Conservation (phyloP, 1,284 basidiomycete species). For the Puccinia brachypodii region DNA sequence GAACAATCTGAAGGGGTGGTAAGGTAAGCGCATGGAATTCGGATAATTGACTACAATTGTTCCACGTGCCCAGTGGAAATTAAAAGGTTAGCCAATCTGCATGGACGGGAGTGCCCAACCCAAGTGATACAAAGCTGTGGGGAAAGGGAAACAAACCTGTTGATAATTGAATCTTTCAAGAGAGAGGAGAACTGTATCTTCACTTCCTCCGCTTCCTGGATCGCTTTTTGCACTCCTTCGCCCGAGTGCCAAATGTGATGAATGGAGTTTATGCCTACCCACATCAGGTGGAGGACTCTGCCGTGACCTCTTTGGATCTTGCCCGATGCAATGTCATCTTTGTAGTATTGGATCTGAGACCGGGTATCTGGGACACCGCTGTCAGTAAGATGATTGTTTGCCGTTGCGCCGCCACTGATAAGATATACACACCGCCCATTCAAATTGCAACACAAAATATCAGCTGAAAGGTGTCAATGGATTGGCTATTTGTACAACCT, state of each 20-base stretch:
- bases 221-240: neutral
- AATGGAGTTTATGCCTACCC: slow-evolving; percentile 45
- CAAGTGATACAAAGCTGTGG: neutral
- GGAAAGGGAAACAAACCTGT: slow-evolving; percentile 20
- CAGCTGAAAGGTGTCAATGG: neutral
- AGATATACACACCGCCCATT: neutral
- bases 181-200: slow-evolving; percentile 16
- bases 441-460: neutral
- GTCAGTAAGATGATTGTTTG: slow-evolving; percentile 26
- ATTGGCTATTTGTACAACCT: neutral
- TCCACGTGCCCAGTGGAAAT: neutral
- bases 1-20: slow-evolving; percentile 30
- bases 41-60: neutral
- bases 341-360: slow-evolving; percentile 25
- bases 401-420: slow-evolving; percentile 43
- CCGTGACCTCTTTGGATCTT: slow-evolving; percentile 23
- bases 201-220: slow-evolving; percentile 12
- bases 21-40: slow-evolving; percentile 31
- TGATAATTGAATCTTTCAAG: slow-evolving; percentile 5
- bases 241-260: slow-evolving; percentile 44
- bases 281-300: slow-evolving; percentile 34
- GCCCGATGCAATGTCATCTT: slow-evolving; percentile 16
- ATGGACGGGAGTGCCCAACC: neutral
- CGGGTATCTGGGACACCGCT: slow-evolving; percentile 37
- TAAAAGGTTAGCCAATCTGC: neutral